phyloP scores from a whole-genome alignment of 768 basidiomycete species.

The Leccinum olivaceopallidum region DNA sequence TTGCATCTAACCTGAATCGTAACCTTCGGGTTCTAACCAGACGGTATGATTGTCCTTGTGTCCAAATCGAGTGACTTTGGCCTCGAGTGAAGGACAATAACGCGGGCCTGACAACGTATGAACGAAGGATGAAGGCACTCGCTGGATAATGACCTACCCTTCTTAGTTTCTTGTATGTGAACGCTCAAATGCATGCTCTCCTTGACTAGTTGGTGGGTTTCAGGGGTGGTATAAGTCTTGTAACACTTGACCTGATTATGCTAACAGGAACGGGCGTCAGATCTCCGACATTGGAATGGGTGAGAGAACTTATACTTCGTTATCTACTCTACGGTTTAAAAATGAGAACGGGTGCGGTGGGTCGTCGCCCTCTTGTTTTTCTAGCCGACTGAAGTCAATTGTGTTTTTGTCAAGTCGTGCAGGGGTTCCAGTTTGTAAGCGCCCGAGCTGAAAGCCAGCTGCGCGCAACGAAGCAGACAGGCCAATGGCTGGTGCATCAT shows the following conservation, averaged over 20 bases:
- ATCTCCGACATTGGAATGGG: not conserved
- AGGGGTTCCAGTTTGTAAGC: conserved; percentile 86
- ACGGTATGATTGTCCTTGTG: conserved; percentile 70
- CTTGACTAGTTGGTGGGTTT: conserved; percentile 73
- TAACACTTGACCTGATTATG: conserved; percentile 73
- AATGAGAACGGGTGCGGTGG: conserved; percentile 76
- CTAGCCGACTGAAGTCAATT: conserved; percentile 66
- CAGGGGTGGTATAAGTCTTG: conserved; percentile 68
- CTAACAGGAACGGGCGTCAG: conserved; percentile 38
- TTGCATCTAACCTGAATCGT: conserved; percentile 69
- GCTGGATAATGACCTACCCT: conserved; percentile 46
- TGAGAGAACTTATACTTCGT: conserved; percentile 51
- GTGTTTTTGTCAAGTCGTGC: conserved; percentile 71
- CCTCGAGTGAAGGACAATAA: conserved; percentile 90
- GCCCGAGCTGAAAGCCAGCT: conserved; percentile 80
- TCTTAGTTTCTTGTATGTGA: conserved; percentile 88
- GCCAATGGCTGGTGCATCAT: conserved; percentile 69
- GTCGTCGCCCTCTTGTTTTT: conserved; percentile 65
- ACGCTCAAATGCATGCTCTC: conserved; percentile 77
- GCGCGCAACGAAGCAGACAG: conserved; percentile 72
- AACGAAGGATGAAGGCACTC: not conserved
- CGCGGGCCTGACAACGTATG: conserved; percentile 60
- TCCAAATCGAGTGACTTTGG: conserved; percentile 80
- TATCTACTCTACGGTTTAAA: conserved; percentile 64
- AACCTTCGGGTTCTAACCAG: conserved; percentile 93